Base-by-base conservation (phyloP, 1,284 basidiomycete species). In the Trichosporon sp. region DNA sequence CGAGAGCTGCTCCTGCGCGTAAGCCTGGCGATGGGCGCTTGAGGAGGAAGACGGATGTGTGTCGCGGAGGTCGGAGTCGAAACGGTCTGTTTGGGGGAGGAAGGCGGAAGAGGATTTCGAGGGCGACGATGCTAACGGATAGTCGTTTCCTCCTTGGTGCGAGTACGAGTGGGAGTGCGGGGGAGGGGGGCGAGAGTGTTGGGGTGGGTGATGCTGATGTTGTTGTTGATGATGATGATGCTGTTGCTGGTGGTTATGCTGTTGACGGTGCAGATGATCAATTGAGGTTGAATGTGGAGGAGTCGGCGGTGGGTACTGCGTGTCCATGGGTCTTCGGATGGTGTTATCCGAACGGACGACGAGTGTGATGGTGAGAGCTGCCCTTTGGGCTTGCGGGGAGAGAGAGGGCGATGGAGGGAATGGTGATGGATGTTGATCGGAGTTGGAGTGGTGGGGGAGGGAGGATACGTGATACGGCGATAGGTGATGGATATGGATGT, bases 251-350 rank as follows among this genome's bases (percentile, higher is more conserved):
- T 46, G 66, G 16, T n/a, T 56, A 35, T 67, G 66, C 14, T 35
- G 48, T 26, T 51, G 65, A n/a, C 40, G 65, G 65, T 32, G 66
- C 32, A 37, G 66, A 40, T 67, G 66, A 43, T 67, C n/a, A 51
- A 66, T 65, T 38, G 31, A n/a, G 43, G 64, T 40, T 64, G 59
- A 67, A 61, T 61, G 37, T 43, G 69, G 43, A 48, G 68, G 65
- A 65, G 46, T 69, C 65, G 68, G 37, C 21, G 40, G 64, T 51
- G 65, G 54, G 46, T 70, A 67, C 54, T 70, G 69, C 66, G 69
- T 67, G 66, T 70, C 69, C 69, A 70, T 70, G 69, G 59, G 66
- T 66, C 59, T 35, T 63, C 68, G 68, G 68, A 70, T 59, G 51
- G 48, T 51, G 54, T 31, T 56, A 70, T 66, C 68, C 68, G 68